Percentiles rank a stretch among this genome's conserved stretches.
Conservation (phyloP, 768 basidiomycete genomes). For the Favolaschia claudopus region DNA sequence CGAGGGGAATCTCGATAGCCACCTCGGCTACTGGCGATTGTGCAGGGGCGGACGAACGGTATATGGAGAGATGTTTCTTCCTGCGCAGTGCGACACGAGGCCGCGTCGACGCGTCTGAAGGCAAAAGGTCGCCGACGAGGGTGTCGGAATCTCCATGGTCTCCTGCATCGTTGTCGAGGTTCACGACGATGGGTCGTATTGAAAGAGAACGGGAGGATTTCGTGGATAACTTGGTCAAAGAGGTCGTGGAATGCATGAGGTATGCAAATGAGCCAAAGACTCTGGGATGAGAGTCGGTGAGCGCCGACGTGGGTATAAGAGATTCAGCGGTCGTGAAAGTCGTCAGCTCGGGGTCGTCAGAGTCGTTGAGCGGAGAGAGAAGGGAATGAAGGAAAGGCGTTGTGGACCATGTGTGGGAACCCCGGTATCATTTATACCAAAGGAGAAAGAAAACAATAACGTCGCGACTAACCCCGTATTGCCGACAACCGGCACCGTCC, state of each 20-base stretch:
- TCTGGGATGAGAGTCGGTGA: background rate
- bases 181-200: conserved; percentile 7
- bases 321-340: conserved; percentile 18
- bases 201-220: conserved; percentile 24
- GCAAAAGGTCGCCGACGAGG: background rate
- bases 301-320: too few species aligned
- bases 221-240: conserved; percentile 20
- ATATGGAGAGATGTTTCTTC: conserved; percentile 23
- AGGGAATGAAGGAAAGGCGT: too few species aligned
- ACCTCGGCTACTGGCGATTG: conserved; percentile 23
- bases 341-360: too few species aligned
- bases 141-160: too few species aligned
- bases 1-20: conserved; percentile 15
- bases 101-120: background rate
- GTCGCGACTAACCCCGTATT: too few species aligned
- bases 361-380: too few species aligned
- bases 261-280: conserved; percentile 2
- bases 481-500: too few species aligned
- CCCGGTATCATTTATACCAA: background rate
- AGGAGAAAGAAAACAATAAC: background rate
- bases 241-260: conserved; percentile 15
- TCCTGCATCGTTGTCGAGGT: conserved; percentile 7
- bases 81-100: conserved; percentile 12
- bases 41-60: conserved; percentile 21
- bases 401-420: too few species aligned